Conservation (phyloP, 2,329 filamentous ascomycete genomes). For the Pestalotiopsis sp. region DNA sequence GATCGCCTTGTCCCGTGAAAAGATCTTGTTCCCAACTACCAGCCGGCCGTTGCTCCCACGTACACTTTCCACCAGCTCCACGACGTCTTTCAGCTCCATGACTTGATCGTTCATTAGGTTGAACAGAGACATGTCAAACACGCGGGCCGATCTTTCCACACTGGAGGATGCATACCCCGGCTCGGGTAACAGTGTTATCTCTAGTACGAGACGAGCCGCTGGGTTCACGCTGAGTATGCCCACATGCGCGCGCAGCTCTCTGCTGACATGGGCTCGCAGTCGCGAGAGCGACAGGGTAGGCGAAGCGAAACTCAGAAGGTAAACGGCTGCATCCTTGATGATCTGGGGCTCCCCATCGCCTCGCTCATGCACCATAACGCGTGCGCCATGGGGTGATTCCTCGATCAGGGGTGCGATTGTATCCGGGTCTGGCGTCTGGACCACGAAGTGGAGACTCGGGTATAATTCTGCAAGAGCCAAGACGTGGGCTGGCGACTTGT, state of each 20-base stretch:
- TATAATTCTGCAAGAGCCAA: too few species aligned
- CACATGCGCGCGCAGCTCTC: conserved; percentile 34
- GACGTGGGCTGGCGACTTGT: too few species aligned
- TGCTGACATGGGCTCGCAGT: conserved; percentile 16
- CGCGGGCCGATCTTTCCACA: conserved; percentile 25
- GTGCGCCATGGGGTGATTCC: background rate
- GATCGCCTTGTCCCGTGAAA: too few species aligned
- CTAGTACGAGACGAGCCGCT: conserved; percentile 29
- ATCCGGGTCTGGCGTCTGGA: background rate
- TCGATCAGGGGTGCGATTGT: too few species aligned
- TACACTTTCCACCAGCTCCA: conserved; percentile 24
- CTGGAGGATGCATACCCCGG: conserved; percentile 21
- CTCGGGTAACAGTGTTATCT: conserved; percentile 25
- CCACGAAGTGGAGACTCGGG: background rate
- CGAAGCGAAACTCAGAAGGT: background rate
- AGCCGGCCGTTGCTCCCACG: too few species aligned
- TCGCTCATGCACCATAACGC: background rate
- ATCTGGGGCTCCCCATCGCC: background rate
- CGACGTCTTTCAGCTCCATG: conserved; percentile 31
- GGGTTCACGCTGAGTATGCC: conserved; percentile 30
- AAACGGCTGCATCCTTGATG: conserved; percentile 1
- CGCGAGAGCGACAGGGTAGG: background rate
- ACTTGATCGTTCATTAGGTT: conserved; percentile 33
- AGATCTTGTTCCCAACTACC: too few species aligned
- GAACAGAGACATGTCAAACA: conserved; percentile 30